Percentiles rank a stretch among this genome's conserved stretches.
Evolutionary conservation across 2,329 filamentous ascomycete genomes (phyloP).

Genomic region (Alternaria sp.): DNA sequence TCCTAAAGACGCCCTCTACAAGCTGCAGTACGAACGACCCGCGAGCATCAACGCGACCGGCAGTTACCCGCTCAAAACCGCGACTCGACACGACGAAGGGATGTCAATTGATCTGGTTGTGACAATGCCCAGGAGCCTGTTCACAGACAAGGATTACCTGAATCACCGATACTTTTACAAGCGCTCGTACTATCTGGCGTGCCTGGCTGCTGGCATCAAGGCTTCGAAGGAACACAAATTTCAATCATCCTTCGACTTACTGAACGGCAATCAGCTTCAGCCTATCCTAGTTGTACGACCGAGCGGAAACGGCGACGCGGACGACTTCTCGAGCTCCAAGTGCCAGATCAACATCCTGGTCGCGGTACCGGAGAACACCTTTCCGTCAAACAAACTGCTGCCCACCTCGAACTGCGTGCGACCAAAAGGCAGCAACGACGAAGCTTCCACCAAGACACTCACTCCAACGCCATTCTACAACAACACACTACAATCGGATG

Average conservation of each 20-base stretch:
- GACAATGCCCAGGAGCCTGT: constrained; percentile 78
- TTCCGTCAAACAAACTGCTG: constrained; percentile 73
- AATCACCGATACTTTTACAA: constrained; percentile 96
- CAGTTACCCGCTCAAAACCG: constrained; percentile 80
- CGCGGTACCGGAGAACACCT: constrained; percentile 71
- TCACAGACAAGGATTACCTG: constrained; percentile 94
- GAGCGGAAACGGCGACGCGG: constrained; percentile 37
- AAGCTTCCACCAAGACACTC: constrained; percentile 43
- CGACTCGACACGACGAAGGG: constrained; percentile 66
- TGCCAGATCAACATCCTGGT: constrained; percentile 75
- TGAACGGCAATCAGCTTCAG: constrained; percentile 77
- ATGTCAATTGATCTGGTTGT: constrained; percentile 81
- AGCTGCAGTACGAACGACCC: constrained; percentile 78
- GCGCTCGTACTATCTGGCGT: constrained; percentile 87
- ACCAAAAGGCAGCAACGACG: constrained; percentile 55
- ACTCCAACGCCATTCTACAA: constrained; percentile 85
- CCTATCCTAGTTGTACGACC: constrained; percentile 66
- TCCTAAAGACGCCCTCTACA: constrained; percentile 77
- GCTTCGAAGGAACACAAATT: constrained; percentile 61
- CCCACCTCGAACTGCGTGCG: constrained; percentile 75
- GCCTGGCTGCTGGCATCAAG: constrained; percentile 74
- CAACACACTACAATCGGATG: constrained; percentile 79
- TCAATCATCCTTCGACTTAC: constrained; percentile 67
- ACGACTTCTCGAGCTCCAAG: constrained; percentile 47
- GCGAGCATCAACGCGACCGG: constrained; percentile 84